Base-by-base conservation (phyloP, 371 early-diverging fungal species). In the Lichtheimia ramosa region DNA sequence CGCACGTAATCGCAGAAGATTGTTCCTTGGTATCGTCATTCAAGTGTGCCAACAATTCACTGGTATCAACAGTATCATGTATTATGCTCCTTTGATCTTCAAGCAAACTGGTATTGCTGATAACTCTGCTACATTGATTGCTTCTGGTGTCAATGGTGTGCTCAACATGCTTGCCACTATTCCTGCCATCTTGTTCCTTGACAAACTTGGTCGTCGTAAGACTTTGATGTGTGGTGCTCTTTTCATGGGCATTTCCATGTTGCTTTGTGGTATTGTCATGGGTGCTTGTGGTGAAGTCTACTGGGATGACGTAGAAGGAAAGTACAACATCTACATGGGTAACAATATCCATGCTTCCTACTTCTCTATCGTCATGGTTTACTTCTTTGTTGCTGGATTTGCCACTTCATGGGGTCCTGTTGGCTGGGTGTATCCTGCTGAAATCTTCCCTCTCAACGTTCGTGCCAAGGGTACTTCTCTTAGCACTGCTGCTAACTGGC, bases 131-230 rank as follows among this genome's bases (percentile, higher is more conserved):
- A 68, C 79, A 54, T 73, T 90, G 65, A 78, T 86, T 50, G 91
- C 90, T 16, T 88, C 88, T 15, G 89, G 87, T 48, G 83, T 90
- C 65, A 86, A 90, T 46, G 90, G 91, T 65, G 79, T 87, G 55
- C 71, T 91, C 50, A 90, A 91, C 64, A 77, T 89, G 59, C 54
- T 87, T 51, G 74, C 84, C 48, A 91, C 92, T 21, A 80, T 91
- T 51, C 88, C 90, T 24, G 88, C 92, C 48, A 88, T 92, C 49
- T 63, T 91, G 15, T 90, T 59, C 63, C 60, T 80, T 27, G 81
- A 80, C 64, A 66, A 68, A 25, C 66, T 76, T 20, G 81, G 81
- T 63, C 77, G 81, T 64, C 73, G 77, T 62, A 41, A 64, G 55
- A 75, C 73, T 25, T 55, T 80, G 60, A 71, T 80, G 23, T 66